A percentile compares a stretch with the other conserved stretches of the same genome.
Evolutionary conservation across 2,329 filamentous ascomycete species (phyloP).

Genomic region (Setomelanomma holmii): DNA sequence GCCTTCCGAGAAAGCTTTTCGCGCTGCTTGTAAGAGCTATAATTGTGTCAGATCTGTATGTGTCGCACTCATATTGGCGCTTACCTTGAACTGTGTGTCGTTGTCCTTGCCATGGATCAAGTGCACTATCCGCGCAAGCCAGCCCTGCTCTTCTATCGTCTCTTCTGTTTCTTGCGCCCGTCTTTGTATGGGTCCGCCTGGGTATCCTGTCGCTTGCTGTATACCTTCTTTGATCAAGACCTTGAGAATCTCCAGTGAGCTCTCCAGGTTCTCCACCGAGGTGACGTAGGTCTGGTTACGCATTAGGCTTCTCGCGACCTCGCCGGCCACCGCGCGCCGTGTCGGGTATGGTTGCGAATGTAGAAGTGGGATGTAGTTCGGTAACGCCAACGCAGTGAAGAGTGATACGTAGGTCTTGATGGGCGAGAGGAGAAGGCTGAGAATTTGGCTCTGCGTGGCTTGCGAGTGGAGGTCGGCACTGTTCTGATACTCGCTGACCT

Average conservation of each 20-base stretch:
- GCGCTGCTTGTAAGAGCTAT: slow-evolving; percentile 81
- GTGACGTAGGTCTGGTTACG: slow-evolving; percentile 81
- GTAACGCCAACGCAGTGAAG: slow-evolving; percentile 93
- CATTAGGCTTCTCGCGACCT: slow-evolving; percentile 83
- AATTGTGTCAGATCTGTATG: slow-evolving; percentile 19
- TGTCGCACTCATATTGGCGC: background rate
- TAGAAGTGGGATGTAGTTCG: slow-evolving; percentile 88
- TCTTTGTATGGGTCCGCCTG: slow-evolving; percentile 75
- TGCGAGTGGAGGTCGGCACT: slow-evolving; percentile 94
- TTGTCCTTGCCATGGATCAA: slow-evolving; percentile 84
- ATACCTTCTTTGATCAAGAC: slow-evolving; percentile 94
- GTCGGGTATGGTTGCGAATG: slow-evolving; percentile 94
- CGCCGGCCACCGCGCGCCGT: slow-evolving; percentile 85
- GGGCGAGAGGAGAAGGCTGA: slow-evolving; percentile 88
- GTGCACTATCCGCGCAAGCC: slow-evolving; percentile 92
- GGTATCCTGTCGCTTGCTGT: slow-evolving; percentile 80
- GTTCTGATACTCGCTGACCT: slow-evolving; percentile 87
- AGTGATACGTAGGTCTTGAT: slow-evolving; percentile 89
- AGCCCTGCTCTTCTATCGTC: slow-evolving; percentile 97
- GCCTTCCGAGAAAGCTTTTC: slow-evolving; percentile 87
- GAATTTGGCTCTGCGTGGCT: slow-evolving; percentile 84
- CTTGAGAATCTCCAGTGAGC: slow-evolving; percentile 84
- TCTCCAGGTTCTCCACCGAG: slow-evolving; percentile 80
- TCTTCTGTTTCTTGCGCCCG: slow-evolving; percentile 89
- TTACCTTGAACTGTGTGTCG: slow-evolving; percentile 85